phyloP scores from a whole-genome alignment of 2,329 filamentous ascomycete genomes.

The Aureobasidium sp. region DNA sequence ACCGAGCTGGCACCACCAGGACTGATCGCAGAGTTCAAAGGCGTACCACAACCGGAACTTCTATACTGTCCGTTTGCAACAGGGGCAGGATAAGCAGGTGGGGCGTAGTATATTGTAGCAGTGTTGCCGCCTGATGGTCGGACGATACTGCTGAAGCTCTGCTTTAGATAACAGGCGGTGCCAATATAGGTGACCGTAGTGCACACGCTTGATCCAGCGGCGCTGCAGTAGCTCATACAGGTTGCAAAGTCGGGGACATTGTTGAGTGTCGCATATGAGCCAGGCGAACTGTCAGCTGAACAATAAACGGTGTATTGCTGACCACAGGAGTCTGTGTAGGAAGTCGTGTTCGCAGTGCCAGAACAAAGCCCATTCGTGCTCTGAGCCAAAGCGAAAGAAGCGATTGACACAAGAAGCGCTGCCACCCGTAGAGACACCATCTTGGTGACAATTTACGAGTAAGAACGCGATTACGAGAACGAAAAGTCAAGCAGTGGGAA shows the following conservation, averaged over 20 bases:
- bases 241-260: neutral
- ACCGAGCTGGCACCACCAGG: conserved; percentile 20
- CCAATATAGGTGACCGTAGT: conserved; percentile 5
- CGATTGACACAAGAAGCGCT: neutral
- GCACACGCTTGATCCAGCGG: neutral
- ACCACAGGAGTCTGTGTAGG: conserved; percentile 15
- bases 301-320: conserved; percentile 16
- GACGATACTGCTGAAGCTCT: neutral
- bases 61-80: conserved; percentile 17
- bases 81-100: conserved; percentile 16
- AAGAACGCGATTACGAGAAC: neutral
- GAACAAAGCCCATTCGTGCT: neutral
- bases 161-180: conserved; percentile 7
- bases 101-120: neutral
- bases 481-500: neutral
- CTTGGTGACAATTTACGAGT: neutral
- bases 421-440: conserved; percentile 12
- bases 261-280: neutral
- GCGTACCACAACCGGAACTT: conserved; percentile 23
- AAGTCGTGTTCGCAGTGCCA: neutral
- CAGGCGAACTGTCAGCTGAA: conserved; percentile 14
- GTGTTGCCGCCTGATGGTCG: neutral
- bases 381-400: neutral
- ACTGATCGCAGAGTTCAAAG: conserved; percentile 20
- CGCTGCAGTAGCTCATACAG: conserved; percentile 6